A percentile compares a stretch with the other conserved stretches of the same genome.
Conservation (phyloP, 1,139 yeast species). For the Martiniozyma asiatica region DNA sequence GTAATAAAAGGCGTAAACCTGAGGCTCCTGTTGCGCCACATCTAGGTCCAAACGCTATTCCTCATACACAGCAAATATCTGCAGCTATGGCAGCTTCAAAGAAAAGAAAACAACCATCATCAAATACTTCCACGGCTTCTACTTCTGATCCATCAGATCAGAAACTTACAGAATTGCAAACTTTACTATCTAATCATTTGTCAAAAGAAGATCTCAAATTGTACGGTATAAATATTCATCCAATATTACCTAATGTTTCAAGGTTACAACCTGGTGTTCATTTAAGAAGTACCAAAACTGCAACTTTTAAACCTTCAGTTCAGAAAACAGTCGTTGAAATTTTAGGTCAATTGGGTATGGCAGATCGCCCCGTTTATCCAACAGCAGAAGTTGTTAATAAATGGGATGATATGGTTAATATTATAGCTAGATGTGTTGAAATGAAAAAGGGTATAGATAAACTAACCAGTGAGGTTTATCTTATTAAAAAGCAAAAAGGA, state of each 20-base stretch:
- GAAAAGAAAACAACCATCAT: slow-evolving; percentile 9
- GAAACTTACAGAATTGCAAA: slow-evolving; percentile 15
- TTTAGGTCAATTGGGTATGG: slow-evolving; percentile 66
- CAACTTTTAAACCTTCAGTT: slow-evolving; percentile 55
- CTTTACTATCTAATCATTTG: slow-evolving; percentile 37
- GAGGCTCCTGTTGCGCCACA: slow-evolving; percentile 45
- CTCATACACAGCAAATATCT: slow-evolving; percentile 21
- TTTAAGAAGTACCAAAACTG: slow-evolving; percentile 58
- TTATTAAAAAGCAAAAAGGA: slow-evolving; percentile 33
- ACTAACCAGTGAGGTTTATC: slow-evolving; percentile 64
- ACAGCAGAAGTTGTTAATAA: slow-evolving; percentile 69
- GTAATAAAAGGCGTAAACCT: slow-evolving; percentile 52
- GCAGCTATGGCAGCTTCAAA: slow-evolving; percentile 19
- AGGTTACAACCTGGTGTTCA: slow-evolving; percentile 69
- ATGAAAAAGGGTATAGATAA: slow-evolving; percentile 82
- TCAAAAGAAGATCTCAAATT: slow-evolving; percentile 74
- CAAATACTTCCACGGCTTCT: slow-evolving; percentile 1
- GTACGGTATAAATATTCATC: slow-evolving; percentile 71
- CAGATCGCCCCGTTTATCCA: slow-evolving; percentile 82
- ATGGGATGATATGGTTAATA: slow-evolving; percentile 66
- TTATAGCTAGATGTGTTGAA: slow-evolving; percentile 66
- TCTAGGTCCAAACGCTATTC: slow-evolving; percentile 45
- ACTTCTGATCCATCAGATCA: slow-evolving; percentile 7
- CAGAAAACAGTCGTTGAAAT: slow-evolving; percentile 66
- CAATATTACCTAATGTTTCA: slow-evolving; percentile 37